These are phyloP conservation scores for Aspergillus leporis DNA, from an alignment of 495 filamentous ascomycete genomes.

Conservation along the genomic window DNA sequence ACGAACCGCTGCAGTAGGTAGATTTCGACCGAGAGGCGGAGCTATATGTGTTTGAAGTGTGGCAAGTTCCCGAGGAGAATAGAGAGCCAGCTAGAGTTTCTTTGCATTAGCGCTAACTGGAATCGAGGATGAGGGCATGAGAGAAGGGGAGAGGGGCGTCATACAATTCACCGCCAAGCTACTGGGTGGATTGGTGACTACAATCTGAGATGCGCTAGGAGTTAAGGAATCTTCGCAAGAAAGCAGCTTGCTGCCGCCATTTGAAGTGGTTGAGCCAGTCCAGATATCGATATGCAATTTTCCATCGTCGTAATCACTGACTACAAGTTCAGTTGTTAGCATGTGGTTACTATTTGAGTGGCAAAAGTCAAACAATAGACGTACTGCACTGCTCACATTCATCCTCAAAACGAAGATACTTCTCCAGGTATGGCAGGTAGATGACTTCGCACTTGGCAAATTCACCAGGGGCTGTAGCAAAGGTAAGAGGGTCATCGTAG, in stretches of 20 bases:
- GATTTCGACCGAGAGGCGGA: not conserved
- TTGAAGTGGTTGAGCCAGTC: conserved; percentile 1
- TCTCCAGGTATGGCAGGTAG: conserved; percentile 44
- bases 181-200: not conserved
- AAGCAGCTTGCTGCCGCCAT: conserved; percentile 1
- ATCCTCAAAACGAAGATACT: conserved; percentile 43
- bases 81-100: not conserved
- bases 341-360: not conserved
- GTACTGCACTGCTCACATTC: conserved; percentile 20
- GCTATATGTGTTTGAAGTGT: not conserved
- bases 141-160: not conserved
- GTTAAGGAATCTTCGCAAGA: conserved; percentile 5
- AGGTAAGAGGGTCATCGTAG: conserved; percentile 46
- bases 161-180: conserved; percentile 1
- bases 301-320: conserved; percentile 1
- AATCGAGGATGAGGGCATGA: not conserved
- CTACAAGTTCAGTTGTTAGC: not conserved
- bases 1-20: conserved; percentile 1
- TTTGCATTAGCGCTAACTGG: not conserved
- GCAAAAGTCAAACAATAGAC: not conserved
- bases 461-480: conserved; percentile 45
- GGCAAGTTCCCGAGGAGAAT: not conserved
- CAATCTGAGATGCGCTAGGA: conserved; percentile 1
- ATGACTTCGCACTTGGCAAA: conserved; percentile 46
- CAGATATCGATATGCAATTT: conserved; percentile 11